Evolutionary conservation across 164 flowering plant species (phyloP), one percentile per base, ranked within the genome.

Genomic region (Dillenia suffruticosa): DNA sequence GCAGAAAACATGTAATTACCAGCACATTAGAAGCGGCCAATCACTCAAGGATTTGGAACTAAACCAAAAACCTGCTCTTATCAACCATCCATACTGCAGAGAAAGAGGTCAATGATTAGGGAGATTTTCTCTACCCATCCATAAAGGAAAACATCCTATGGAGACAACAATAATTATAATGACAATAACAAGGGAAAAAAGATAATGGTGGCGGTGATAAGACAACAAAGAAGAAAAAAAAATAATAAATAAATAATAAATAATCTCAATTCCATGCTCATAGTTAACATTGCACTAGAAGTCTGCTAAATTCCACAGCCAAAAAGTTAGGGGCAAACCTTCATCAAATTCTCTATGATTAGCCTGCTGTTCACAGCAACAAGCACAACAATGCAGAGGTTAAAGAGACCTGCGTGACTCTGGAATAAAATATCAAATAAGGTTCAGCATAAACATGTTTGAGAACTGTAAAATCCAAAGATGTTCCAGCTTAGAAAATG

Each of bases 331-430:
- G 48, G 44, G 40, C 84, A 51, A 59, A 94, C 99, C 97, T 94
- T 94, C 96, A 94, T 94, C 50, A 94, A 66, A 69, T 94, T 94
- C 61, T 94, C 99, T 56, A 94, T 89, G 66, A 94, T 94, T 58
- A 89, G 96, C 69, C 99, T 72, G 80, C 97, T 78, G 75, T 94
- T 94, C 32, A 94, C 93, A 13, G 99, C 96, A 64, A 94, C 84
- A 70, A 94, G 96, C 63, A 94, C 90, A 46, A 94, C 95, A 57
- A 94, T 78, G 67, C 97, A 94, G 44, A 94, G 93, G 68, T 94
- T 94, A 76, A 91, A 82, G 49, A 94, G 85, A 44, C 97, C 99
- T 49, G 96, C 97, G 76, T 94, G 99, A 55, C 99, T 94, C 99
- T 94, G 92, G 63, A 56, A 66, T 9, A 67, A 70, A 69, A 66